Conservation (phyloP, 805 yeast species). For the Candida golubevii region DNA sequence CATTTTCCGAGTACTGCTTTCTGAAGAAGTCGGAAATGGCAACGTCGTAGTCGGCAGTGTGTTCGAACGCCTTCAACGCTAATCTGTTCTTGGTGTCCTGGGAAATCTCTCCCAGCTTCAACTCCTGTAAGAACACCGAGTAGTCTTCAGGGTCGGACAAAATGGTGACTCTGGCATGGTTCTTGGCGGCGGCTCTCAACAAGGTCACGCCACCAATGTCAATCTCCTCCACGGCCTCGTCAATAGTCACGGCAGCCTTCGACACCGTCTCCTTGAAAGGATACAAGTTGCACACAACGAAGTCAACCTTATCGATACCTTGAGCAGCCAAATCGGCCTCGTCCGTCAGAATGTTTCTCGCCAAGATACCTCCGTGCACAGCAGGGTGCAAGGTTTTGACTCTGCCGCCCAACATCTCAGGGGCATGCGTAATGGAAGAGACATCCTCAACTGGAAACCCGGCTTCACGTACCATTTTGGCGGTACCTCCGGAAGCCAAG, state of each 20-base stretch:
- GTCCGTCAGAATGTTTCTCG: constrained; percentile 88
- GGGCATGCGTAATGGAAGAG: constrained; percentile 92
- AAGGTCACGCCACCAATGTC: constrained; percentile 97
- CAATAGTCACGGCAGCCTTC: constrained; percentile 90
- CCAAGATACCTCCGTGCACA: constrained; percentile 96
- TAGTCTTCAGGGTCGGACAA: constrained; percentile 94
- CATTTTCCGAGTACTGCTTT: constrained; percentile 90
- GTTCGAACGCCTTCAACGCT: constrained; percentile 96
- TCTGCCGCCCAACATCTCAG: constrained; percentile 98
- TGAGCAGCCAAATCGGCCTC: constrained; percentile 84
- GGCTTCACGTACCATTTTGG: constrained; percentile 89
- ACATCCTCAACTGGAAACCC: constrained; percentile 98
- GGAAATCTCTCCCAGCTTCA: constrained; percentile 67
- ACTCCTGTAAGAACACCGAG: constrained; percentile 78
- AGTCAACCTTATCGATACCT: constrained; percentile 93
- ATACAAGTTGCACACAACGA: constrained; percentile 94
- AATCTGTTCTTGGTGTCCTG: constrained; percentile 70
- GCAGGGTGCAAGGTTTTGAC: constrained; percentile 99
- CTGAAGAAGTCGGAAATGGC: constrained; percentile 96
- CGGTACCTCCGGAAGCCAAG: constrained; percentile 97
- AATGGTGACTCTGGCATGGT: constrained; percentile 93
- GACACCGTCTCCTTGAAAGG: constrained; percentile 98
- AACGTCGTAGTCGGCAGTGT: constrained; percentile 95
- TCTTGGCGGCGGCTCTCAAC: constrained; percentile 97
- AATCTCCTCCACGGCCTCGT: constrained; percentile 97